These are phyloP conservation scores for Tuber melanosporum DNA, from an alignment of 495 filamentous ascomycete species.

Conservation along the genomic window DNA sequence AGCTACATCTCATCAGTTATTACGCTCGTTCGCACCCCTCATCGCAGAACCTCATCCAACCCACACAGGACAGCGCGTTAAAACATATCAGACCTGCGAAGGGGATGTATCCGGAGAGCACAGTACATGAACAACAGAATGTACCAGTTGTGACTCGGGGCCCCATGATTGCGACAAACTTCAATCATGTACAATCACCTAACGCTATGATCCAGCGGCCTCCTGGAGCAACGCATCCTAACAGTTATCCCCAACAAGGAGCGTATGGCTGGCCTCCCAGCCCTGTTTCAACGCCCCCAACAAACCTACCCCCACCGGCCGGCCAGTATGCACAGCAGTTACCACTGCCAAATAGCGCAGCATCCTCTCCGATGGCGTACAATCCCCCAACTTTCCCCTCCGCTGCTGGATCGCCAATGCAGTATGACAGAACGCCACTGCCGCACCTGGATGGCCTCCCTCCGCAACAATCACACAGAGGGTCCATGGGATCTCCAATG, in stretches of 20 bases:
- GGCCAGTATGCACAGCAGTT: slow-evolving; percentile 32
- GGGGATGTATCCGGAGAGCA: slow-evolving; percentile 95
- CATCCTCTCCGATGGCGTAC: slow-evolving; percentile 39
- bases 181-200: slow-evolving; percentile 30
- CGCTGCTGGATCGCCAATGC: slow-evolving; percentile 34
- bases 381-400: slow-evolving; percentile 28
- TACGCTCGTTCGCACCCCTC: slow-evolving; percentile 70
- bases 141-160: slow-evolving; percentile 48
- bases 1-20: slow-evolving; percentile 95
- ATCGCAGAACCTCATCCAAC: slow-evolving; percentile 63
- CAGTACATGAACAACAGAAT: slow-evolving; percentile 74
- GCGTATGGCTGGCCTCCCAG: slow-evolving; percentile 40
- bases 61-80: slow-evolving; percentile 70
- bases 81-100: slow-evolving; percentile 78
- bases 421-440: slow-evolving; percentile 38
- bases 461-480: slow-evolving; percentile 32
- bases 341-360: slow-evolving; percentile 30
- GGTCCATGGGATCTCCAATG: slow-evolving; percentile 37
- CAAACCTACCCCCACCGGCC: slow-evolving; percentile 33
- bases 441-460: slow-evolving; percentile 36
- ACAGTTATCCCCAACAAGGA: slow-evolving; percentile 34
- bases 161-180: slow-evolving; percentile 39
- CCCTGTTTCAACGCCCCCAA: slow-evolving; percentile 40
- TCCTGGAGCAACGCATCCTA: slow-evolving; percentile 36
- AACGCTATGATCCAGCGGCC: slow-evolving; percentile 32